Conservation (phyloP, 208 protist species). For the Crithidia bombi region DNA sequence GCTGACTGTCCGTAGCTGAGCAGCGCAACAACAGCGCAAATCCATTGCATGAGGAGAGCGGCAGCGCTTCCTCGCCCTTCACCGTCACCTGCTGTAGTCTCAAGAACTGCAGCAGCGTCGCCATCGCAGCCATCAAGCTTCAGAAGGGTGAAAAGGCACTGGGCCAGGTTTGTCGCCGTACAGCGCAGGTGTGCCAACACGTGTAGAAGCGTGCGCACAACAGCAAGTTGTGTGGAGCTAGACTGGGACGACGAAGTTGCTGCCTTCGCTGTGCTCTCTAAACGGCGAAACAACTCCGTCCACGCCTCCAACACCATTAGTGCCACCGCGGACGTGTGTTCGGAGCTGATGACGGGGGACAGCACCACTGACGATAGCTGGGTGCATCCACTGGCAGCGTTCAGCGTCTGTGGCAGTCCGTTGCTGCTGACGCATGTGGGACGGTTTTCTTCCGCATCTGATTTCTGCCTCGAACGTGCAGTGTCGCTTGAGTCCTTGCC, state of each 20-base stretch:
- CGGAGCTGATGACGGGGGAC: conserved; percentile 14
- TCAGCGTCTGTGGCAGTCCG: neutral
- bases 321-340: neutral
- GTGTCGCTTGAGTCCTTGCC: neutral
- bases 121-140: neutral
- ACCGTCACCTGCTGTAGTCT: neutral
- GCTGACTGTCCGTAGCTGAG: conserved; percentile 24
- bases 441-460: neutral
- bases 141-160: neutral
- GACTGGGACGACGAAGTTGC: neutral
- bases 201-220: conserved; percentile 13
- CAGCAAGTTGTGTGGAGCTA: neutral
- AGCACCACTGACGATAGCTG: conserved; percentile 15
- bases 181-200: conserved; percentile 24
- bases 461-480: neutral
- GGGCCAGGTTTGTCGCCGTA: conserved; percentile 5
- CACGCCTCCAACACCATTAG: conserved; percentile 19
- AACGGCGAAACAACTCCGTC: conserved; percentile 5
- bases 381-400: neutral
- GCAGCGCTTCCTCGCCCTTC: neutral
- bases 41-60: conserved; percentile 18
- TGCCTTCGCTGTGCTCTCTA: conserved; percentile 4
- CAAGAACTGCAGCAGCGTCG: neutral
- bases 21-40: conserved; percentile 20
- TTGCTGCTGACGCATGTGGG: neutral